Evolutionary conservation across 2,329 filamentous ascomycete species (phyloP), one percentile per base, ranked within the genome.

Genomic region (Ambrosiella beaveri): DNA sequence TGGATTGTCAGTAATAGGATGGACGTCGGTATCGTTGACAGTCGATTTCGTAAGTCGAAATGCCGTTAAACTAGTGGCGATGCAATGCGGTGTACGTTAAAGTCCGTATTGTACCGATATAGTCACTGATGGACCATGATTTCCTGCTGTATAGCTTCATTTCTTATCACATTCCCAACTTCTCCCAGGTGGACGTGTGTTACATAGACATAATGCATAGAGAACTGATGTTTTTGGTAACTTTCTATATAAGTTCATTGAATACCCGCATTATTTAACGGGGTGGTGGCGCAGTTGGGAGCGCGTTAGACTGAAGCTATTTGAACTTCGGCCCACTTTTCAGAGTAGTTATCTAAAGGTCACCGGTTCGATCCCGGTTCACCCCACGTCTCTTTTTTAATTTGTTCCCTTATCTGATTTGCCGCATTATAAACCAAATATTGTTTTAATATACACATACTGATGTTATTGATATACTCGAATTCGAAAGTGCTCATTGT

Each of bases 1-100:
- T 74, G 69, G 68, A 64, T 74, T 7, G 62, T 69, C 47, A 72
- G 66, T 58, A 69, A 74, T 62, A 66, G 62, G 17, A 62, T 65
- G 6, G 71, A 71, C 57, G 70, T 74, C 15, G 65, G 71, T 45
- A 69, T 71, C 59, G 72, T 73, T 53, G 71, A 73, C 61, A 72
- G 70, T 13, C 37, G 15, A 15, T 45, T 11, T 35, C 41, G 35
- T 19, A 19, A 35, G n/a, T 13, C 41, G 41, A 47, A 12, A 47
- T 12, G 19, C 44, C 19, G 7, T 27, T 27, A 27, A 27, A 27
- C 3, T 27, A 5, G 11, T 15, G n/a, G n/a, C 19, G 40, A 41
- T 41, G 19, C n/a, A 47, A 47, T 13, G n/a, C 17, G 44, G 44
- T 13, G 8, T 47, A 15, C 17, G 44, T 15, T 47, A n/a, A 15